Conservation (phyloP, 75 land plant genomes). For the Chamaecyparis obtusa region DNA sequence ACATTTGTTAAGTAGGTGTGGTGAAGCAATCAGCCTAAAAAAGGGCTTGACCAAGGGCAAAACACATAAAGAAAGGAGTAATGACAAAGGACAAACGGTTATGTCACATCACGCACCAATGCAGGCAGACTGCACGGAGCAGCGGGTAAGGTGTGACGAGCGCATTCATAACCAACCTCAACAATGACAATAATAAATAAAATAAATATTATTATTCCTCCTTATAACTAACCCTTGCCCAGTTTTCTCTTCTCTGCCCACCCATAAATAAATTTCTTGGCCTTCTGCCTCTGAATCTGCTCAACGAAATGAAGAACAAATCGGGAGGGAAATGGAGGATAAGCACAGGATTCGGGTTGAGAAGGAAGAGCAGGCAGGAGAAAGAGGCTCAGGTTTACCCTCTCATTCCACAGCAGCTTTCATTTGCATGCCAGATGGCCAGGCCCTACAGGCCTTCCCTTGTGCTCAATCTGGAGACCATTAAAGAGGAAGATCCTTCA, state of each 20-base stretch:
- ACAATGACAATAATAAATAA: too few species aligned
- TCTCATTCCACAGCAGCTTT: not conserved
- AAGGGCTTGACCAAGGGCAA: too few species aligned
- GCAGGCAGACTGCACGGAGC: not conserved
- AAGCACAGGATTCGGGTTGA: not conserved
- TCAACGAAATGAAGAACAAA: not conserved
- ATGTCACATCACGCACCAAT: too few species aligned
- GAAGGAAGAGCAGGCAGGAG: not conserved
- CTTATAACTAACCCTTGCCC: too few species aligned
- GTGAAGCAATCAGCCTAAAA: too few species aligned
- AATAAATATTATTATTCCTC: too few species aligned
- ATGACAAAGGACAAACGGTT: not conserved
- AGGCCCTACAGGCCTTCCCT: constrained; percentile 3
- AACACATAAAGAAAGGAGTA: not conserved
- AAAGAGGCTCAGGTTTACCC: not conserved
- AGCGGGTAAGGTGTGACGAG: not conserved
- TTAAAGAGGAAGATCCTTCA: not conserved
- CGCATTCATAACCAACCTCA: not conserved
- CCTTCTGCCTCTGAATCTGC: too few species aligned
- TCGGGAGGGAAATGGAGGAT: not conserved
- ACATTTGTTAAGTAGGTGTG: too few species aligned
- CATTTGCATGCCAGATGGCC: not conserved
- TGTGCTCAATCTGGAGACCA: constrained; percentile 3
- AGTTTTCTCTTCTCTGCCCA: too few species aligned
- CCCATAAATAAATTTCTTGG: not conserved